A percentile compares a stretch with the other conserved stretches of the same genome.
These are phyloP conservation scores for Globisporangium megalacanthum DNA, from an alignment of 352 stramenopile species.

Conservation along the genomic window DNA sequence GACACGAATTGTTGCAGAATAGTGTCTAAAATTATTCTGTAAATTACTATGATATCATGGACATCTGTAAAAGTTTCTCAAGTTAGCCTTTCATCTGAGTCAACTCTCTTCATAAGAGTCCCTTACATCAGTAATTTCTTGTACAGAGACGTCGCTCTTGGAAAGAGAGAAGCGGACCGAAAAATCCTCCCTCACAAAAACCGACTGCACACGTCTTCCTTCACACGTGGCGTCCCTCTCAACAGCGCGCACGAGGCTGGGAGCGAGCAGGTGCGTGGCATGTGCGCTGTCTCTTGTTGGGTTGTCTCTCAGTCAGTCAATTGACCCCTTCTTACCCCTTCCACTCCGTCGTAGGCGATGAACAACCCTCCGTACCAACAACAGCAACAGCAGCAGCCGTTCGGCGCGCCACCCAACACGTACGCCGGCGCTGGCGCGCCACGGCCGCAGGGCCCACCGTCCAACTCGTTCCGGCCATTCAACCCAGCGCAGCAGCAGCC, in stretches of 20 bases:
- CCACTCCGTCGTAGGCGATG: constrained; percentile 9
- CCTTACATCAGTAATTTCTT: too few species aligned
- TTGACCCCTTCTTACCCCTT: background rate
- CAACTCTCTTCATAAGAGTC: too few species aligned
- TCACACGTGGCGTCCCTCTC: background rate
- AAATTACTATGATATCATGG: too few species aligned
- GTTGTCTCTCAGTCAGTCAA: background rate
- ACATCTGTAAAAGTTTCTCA: too few species aligned
- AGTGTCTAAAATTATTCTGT: too few species aligned
- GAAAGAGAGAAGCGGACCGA: too few species aligned
- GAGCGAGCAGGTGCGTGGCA: background rate
- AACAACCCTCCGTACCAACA: constrained; percentile 37
- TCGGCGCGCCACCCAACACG: constrained; percentile 32
- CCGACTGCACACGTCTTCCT: background rate
- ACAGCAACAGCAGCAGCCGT: constrained; percentile 17
- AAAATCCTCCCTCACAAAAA: background rate
- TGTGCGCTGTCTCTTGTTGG: background rate
- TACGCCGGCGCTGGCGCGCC: constrained; percentile 12
- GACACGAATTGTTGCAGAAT: too few species aligned
- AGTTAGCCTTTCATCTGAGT: too few species aligned
- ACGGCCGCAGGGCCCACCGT: constrained; percentile 27
- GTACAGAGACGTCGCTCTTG: too few species aligned
- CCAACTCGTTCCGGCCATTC: constrained; percentile 55
- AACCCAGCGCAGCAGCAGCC: constrained; percentile 36
- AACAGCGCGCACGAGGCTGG: background rate